Percentiles rank a stretch among this genome's conserved stretches.
Conservation (phyloP, 306 rosid genomes). For the Vicia villosa region DNA sequence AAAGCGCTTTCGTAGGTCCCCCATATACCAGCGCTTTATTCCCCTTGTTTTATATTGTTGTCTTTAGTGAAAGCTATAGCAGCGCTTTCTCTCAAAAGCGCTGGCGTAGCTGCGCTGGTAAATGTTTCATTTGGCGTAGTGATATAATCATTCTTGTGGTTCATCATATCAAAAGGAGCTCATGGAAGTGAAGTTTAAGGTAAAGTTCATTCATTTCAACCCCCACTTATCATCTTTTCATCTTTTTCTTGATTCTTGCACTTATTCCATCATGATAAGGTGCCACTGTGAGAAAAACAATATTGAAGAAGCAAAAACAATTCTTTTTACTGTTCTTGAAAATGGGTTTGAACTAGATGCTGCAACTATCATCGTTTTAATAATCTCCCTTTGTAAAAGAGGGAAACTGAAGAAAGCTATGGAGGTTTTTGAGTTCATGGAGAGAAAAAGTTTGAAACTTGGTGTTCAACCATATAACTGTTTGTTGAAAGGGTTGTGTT, state of each 20-base stretch:
- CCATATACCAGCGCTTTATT: no score
- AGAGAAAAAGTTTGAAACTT: conserved; percentile 46
- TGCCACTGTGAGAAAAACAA: conserved; percentile 60
- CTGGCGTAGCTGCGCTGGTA: no score
- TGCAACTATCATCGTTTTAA: conserved; percentile 51
- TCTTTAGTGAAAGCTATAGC: no score
- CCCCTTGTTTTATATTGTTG: no score
- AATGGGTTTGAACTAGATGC: conserved; percentile 56
- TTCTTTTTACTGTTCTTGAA: conserved; percentile 50
- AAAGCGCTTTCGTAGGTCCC: no score
- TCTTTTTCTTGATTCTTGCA: conserved; percentile 59
- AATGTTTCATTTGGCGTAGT: no score
- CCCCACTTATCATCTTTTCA: conserved; percentile 41
- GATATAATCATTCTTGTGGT: no score
- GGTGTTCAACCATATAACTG: conserved; percentile 62
- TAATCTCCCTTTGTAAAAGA: conserved; percentile 63
- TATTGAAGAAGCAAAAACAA: conserved; percentile 54
- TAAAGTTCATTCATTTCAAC: no score
- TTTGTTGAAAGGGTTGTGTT: conserved; percentile 80
- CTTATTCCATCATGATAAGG: conserved; percentile 58
- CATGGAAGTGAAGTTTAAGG: no score
- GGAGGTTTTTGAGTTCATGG: conserved; percentile 59
- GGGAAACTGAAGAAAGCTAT: conserved; percentile 66
- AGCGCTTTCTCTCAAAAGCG: no score
- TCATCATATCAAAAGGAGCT: no score